Evolutionary conservation across 2,329 filamentous ascomycete species (phyloP).

Genomic region (Penicillium sp.): DNA sequence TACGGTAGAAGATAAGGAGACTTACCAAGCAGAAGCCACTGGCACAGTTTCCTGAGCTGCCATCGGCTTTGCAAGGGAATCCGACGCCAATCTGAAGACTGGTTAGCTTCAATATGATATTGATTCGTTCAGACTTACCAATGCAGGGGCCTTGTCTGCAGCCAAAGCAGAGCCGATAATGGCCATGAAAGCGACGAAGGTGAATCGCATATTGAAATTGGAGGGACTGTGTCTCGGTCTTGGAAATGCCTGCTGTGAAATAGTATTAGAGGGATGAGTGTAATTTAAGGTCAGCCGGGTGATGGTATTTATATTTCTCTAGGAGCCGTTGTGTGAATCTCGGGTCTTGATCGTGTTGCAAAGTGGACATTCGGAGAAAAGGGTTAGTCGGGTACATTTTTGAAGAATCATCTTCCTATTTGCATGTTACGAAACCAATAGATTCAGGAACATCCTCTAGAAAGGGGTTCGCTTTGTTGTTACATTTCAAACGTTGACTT

Average conservation of each 20-base stretch:
- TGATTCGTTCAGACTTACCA: neutral
- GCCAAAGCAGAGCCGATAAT: neutral
- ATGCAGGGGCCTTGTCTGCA: neutral
- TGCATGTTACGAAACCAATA: neutral
- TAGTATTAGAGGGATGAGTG: neutral
- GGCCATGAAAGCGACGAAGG: neutral
- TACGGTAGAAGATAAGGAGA: no score
- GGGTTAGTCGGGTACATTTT: neutral
- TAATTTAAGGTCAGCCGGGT: no score
- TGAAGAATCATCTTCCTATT: neutral
- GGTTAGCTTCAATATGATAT: neutral
- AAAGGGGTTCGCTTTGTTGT: neutral
- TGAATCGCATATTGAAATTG: neutral
- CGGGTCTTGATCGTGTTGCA: neutral
- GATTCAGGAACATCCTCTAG: neutral
- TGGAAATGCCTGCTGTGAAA: neutral
- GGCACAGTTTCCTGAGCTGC: constrained; percentile 3
- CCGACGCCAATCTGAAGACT: neutral
- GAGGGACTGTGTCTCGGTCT: neutral
- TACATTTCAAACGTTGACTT: neutral
- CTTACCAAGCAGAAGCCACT: constrained; percentile 2
- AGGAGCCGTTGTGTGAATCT: neutral
- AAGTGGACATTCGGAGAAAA: neutral
- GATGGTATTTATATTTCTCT: constrained; percentile 1
- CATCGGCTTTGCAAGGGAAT: constrained; percentile 2